Evolutionary conservation across 2,329 filamentous ascomycete species (phyloP).

Genomic region (Colletotrichum higginsianum): DNA sequence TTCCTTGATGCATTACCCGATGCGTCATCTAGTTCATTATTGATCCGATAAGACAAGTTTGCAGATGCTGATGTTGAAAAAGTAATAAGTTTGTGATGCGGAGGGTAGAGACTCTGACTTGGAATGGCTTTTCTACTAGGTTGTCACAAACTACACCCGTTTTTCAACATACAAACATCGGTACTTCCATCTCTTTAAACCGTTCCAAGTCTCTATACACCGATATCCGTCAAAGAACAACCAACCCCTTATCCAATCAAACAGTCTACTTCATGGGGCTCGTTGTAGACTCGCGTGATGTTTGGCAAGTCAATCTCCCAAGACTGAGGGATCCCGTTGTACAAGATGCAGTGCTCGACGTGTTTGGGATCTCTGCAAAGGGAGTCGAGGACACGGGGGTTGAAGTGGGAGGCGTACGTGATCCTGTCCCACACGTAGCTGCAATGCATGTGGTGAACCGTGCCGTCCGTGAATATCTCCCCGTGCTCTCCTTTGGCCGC

Average conservation of each 20-base stretch:
- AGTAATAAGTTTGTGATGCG: no score
- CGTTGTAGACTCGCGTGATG: constrained; percentile 33
- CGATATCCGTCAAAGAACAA: no score
- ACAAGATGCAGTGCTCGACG: constrained; percentile 33
- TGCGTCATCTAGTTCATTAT: no score
- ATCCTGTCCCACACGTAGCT: constrained; percentile 37
- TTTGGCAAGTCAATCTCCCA: constrained; percentile 37
- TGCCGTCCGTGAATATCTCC: constrained; percentile 35
- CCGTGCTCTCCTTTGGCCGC: constrained; percentile 30
- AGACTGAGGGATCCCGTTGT: constrained; percentile 33
- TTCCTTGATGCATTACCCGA: no score
- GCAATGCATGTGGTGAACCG: constrained; percentile 37
- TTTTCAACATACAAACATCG: no score
- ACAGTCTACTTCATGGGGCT: constrained; percentile 33
- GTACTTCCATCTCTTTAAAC: no score
- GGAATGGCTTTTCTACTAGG: no score
- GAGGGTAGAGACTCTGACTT: no score
- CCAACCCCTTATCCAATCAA: constrained; percentile 5
- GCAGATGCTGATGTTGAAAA: no score
- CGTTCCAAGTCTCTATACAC: no score
- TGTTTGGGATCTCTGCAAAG: constrained; percentile 34
- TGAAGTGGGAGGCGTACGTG: constrained; percentile 35
- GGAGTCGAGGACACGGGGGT: constrained; percentile 25
- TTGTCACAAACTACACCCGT: no score
- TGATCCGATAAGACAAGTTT: no score